A percentile compares a stretch with the other conserved stretches of the same genome.
phyloP scores from a whole-genome alignment of 139 green algal genomes.

The Nannochloris sp. region DNA sequence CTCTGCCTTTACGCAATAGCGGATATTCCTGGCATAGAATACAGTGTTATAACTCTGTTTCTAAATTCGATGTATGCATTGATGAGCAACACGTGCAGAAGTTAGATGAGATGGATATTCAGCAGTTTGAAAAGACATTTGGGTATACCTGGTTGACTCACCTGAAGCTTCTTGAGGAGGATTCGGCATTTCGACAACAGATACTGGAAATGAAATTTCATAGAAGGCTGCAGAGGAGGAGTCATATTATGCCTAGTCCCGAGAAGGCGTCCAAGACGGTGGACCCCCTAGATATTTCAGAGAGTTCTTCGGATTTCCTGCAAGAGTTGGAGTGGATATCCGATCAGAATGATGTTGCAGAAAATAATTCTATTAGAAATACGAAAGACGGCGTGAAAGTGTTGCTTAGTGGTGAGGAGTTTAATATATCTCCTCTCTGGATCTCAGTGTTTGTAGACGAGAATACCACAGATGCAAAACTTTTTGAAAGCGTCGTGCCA shows the following conservation, averaged over 20 bases:
- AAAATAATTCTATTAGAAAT: too few relatives aligned
- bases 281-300: too few relatives aligned
- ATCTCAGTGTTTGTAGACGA: slow-evolving; percentile 27
- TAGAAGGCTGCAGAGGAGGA: slow-evolving; percentile 11
- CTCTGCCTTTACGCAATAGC: too few relatives aligned
- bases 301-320: too few relatives aligned
- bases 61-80: too few relatives aligned
- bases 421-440: slow-evolving; percentile 38
- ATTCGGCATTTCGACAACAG: neutral
- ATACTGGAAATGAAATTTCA: slow-evolving; percentile 1
- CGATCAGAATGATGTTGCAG: too few relatives aligned
- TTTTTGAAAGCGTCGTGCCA: slow-evolving; percentile 36
- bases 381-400: slow-evolving; percentile 12
- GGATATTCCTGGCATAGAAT: too few relatives aligned
- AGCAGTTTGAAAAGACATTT: slow-evolving; percentile 1
- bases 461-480: slow-evolving; percentile 13
- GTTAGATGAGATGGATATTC: neutral
- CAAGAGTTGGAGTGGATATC: too few relatives aligned
- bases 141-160: slow-evolving; percentile 18
- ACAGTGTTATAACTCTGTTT: too few relatives aligned
- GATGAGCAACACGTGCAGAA: neutral
- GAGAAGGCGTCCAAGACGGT: too few relatives aligned
- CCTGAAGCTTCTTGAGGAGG: slow-evolving; percentile 21
- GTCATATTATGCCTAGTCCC: too few relatives aligned
- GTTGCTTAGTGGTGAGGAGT: slow-evolving; percentile 3